Conservation (phyloP, 495 filamentous ascomycete genomes). For the Hypoxylon rickii region DNA sequence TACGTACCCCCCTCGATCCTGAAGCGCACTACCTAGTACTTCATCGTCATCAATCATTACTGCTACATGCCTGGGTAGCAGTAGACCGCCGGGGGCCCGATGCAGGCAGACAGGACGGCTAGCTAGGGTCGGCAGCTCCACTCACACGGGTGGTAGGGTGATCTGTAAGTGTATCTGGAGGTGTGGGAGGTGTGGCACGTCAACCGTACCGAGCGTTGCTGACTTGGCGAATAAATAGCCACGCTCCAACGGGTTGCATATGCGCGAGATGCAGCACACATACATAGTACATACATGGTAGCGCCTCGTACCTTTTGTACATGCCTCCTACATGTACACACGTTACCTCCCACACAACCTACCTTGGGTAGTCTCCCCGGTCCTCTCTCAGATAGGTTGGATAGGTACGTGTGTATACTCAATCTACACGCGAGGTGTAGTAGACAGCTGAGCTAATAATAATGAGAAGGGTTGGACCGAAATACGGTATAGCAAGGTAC, state of each 20-base stretch:
- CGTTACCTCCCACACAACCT: no score
- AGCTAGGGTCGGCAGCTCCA: slow-evolving; percentile 35
- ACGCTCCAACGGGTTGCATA: slow-evolving; percentile 43
- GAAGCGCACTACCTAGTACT: no score
- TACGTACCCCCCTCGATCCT: slow-evolving; percentile 18
- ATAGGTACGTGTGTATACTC: neutral
- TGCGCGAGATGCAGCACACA: slow-evolving; percentile 46
- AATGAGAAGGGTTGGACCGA: slow-evolving; percentile 30
- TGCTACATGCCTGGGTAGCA: neutral
- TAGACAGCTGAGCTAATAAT: slow-evolving; percentile 30
- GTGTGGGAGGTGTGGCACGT: slow-evolving; percentile 37
- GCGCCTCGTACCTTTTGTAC: no score
- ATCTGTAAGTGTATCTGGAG: slow-evolving; percentile 33
- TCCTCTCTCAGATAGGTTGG: no score
- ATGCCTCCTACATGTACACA: no score
- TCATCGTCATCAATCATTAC: slow-evolving; percentile 25
- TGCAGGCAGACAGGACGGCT: slow-evolving; percentile 32
- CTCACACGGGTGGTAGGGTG: slow-evolving; percentile 39
- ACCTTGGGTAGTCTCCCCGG: no score
- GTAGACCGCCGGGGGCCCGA: slow-evolving; percentile 28
- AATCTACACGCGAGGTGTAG: no score
- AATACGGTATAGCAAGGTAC: slow-evolving; percentile 28
- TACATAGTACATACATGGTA: slow-evolving; percentile 8
- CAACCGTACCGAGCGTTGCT: slow-evolving; percentile 23
- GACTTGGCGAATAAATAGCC: slow-evolving; percentile 36